phyloP scores from a whole-genome alignment of 2,329 filamentous ascomycete genomes.

The Cercospora sesami region DNA sequence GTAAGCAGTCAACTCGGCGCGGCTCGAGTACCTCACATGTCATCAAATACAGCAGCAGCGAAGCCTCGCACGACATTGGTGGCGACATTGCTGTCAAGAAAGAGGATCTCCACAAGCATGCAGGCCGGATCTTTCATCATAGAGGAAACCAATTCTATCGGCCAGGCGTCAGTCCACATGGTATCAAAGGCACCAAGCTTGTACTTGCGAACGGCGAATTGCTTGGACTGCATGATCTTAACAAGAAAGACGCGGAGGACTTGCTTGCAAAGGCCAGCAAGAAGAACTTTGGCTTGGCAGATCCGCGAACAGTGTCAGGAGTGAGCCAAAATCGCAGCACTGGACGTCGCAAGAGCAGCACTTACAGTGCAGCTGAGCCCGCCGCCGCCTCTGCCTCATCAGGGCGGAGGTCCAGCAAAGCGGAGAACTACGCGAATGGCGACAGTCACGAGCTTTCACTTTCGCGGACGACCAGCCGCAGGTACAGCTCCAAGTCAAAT shows the following conservation, averaged over 20 bases:
- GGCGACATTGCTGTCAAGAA: constrained; percentile 23
- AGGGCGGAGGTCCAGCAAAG: constrained; percentile 27
- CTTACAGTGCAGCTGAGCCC: constrained; percentile 11
- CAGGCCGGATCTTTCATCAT: constrained; percentile 34
- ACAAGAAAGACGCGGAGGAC: constrained; percentile 10
- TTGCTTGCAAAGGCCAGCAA: constrained; percentile 6
- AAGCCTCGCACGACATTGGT: constrained; percentile 16
- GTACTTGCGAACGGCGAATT: constrained; percentile 20
- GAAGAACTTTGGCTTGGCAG: constrained; percentile 2
- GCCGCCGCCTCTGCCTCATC: constrained; percentile 21
- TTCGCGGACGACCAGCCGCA: constrained; percentile 19
- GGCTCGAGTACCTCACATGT: constrained; percentile 22
- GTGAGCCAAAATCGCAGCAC: background rate
- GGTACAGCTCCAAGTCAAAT: constrained; percentile 21
- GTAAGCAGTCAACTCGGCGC: constrained; percentile 15
- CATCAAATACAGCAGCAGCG: constrained; percentile 21
- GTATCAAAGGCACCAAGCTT: constrained; percentile 26
- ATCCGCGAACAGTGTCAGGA: constrained; percentile 2
- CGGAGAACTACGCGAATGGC: constrained; percentile 20
- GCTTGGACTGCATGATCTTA: constrained; percentile 9
- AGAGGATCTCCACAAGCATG: constrained; percentile 28
- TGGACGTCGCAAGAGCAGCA: constrained; percentile 20
- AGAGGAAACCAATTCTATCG: constrained; percentile 38
- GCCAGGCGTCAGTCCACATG: constrained; percentile 31
- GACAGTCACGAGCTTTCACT: constrained; percentile 25